Conservation (phyloP, 2,329 filamentous ascomycete species). For the Fusarium drepaniforme region DNA sequence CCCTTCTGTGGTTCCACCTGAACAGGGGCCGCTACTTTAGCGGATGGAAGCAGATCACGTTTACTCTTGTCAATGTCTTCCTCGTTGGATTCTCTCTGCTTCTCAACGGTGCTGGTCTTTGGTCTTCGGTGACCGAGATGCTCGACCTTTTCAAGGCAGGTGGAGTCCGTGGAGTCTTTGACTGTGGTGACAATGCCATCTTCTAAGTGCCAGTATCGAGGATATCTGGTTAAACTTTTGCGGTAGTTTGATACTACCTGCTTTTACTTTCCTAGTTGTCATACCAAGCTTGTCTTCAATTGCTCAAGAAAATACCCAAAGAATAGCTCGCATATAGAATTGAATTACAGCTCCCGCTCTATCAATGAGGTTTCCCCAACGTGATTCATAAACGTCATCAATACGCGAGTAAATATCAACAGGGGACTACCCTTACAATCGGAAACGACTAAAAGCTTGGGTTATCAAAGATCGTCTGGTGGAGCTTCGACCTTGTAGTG, state of each 20-base stretch:
- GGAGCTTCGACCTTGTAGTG: neutral
- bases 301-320: neutral
- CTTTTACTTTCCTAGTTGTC: neutral
- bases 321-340: constrained; percentile 1
- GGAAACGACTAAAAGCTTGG: neutral
- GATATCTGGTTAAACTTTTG: neutral
- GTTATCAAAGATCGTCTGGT: neutral
- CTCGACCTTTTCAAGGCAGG: constrained; percentile 11
- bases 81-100: constrained; percentile 24
- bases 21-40: constrained; percentile 15
- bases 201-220: neutral
- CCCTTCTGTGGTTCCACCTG: constrained; percentile 24
- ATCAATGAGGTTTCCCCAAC: neutral
- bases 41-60: constrained; percentile 27
- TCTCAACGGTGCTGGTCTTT: constrained; percentile 25
- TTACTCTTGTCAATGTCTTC: constrained; percentile 22
- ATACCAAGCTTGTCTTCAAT: neutral
- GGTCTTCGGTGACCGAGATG: constrained; percentile 18
- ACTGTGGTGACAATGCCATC: constrained; percentile 8
- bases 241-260: neutral
- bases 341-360: neutral
- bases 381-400: neutral
- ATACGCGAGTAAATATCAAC: neutral
- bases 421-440: neutral
- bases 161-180: constrained; percentile 2